Evolutionary conservation across 2,329 filamentous ascomycete genomes (phyloP), one percentile per base, ranked within the genome.

Genomic region (Aureobasidium zeae): DNA sequence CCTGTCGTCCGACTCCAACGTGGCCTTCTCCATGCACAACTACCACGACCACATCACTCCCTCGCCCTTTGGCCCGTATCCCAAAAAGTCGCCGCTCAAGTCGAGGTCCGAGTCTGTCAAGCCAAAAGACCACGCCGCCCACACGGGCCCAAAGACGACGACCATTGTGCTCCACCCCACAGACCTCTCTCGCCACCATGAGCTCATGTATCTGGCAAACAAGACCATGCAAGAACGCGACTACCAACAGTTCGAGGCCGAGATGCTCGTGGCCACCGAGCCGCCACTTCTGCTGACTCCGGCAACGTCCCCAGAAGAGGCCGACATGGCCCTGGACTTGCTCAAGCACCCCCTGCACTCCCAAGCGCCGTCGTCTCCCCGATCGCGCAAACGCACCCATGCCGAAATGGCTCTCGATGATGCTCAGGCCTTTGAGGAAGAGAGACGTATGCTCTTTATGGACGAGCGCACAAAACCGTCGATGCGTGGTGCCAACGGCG

Each of bases 401-500:
- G 91, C 91, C 7, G 89, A 98, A 59, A 78, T 96, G 68, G 91
- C 86, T 7, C 89, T 89, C 6, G 91, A 98, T 57, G 88, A 98
- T 64, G 89, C 91, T 1, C 73, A 86, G 48, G 86, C 87, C 1
- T 89, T 88, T 16, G 85, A 87, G 47, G 80, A 86, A 51, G 88
- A 98, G 63, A 77, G 86, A 34, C 93, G 86, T 53, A 91, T 98
- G 86, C 79, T 96, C 38, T 81, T 86, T 16, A 78, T 88, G 64
- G 91, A 98, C 56, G 89, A 95, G 54, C 76, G 86, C 5, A 73
- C 87, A 48, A 74, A 78, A 10, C 71, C 81, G 1, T 74, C 70
- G 29, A 69, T 70, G 11, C 71, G 74, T 3, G 69, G 72, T 15
- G 62, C 61, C 29, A 73, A 73, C 6, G 72, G 72, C 24, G 75